phyloP scores from a whole-genome alignment of 208 protist genomes.

The Trichomonas vaginalis region DNA sequence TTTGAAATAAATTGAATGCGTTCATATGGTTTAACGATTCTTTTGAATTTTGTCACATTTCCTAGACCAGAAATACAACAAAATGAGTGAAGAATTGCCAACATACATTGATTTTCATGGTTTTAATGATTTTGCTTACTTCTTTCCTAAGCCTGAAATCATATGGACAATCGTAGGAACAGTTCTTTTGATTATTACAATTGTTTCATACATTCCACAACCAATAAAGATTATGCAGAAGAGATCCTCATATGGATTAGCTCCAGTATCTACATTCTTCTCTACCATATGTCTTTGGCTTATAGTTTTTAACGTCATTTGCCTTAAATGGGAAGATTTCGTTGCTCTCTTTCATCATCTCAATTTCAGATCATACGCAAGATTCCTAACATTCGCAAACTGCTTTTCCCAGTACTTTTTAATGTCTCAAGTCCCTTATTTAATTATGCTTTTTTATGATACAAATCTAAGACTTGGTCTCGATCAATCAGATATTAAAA shows the following conservation, averaged over 20 bases:
- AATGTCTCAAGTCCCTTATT: background rate
- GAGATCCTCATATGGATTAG: background rate
- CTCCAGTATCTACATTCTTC: background rate
- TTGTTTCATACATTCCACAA: background rate
- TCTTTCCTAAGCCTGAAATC: background rate
- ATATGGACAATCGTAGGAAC: background rate
- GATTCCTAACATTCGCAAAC: background rate
- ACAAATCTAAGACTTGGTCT: background rate
- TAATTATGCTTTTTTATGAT: background rate
- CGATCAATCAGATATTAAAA: background rate
- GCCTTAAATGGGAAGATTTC: background rate
- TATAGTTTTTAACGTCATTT: background rate
- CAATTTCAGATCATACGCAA: background rate
- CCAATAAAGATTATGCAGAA: background rate
- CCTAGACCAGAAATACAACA: background rate
- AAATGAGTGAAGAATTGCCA: background rate
- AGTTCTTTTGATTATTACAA: background rate
- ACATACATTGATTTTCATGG: background rate
- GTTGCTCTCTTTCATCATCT: background rate
- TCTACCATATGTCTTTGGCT: background rate
- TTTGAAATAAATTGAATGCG: background rate
- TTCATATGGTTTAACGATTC: background rate
- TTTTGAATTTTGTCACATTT: background rate
- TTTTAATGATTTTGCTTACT: background rate
- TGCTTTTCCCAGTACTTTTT: background rate